phyloP scores from a whole-genome alignment of 331 rosid species.

The Quercus tomentella region DNA sequence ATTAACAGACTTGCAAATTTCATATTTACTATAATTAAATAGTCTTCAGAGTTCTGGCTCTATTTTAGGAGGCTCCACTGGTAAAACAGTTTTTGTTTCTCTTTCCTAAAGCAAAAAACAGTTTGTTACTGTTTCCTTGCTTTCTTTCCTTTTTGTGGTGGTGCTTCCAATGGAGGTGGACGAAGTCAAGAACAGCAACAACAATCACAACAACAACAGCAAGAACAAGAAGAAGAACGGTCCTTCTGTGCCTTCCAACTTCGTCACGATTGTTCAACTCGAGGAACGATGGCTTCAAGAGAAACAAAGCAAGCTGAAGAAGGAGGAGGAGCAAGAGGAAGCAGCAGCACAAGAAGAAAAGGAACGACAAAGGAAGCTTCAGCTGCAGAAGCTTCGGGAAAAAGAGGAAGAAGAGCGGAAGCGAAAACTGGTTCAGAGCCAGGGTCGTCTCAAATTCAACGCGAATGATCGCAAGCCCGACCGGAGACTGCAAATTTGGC shows the following conservation, averaged over 20 bases:
- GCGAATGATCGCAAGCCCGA: too few relatives aligned
- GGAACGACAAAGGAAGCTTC: neutral
- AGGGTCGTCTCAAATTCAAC: neutral
- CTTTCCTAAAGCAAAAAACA: too few relatives aligned
- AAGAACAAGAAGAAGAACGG: neutral
- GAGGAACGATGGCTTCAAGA: conserved; percentile 51
- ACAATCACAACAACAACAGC: too few relatives aligned
- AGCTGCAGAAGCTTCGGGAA: neutral
- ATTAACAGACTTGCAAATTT: too few relatives aligned
- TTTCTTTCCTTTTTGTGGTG: neutral
- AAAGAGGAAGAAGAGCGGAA: neutral
- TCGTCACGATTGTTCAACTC: conserved; percentile 50
- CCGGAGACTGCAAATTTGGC: neutral
- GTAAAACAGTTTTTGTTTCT: too few relatives aligned
- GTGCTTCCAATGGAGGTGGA: conserved; percentile 19
- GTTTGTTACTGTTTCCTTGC: neutral
- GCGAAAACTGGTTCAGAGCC: neutral
- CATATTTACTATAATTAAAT: too few relatives aligned
- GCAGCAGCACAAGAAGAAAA: neutral
- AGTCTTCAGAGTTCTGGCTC: too few relatives aligned
- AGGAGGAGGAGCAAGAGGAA: conserved; percentile 1
- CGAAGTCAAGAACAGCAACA: neutral
- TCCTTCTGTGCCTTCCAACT: conserved; percentile 51
- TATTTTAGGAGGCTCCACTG: too few relatives aligned
- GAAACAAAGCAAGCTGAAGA: conserved; percentile 13